phyloP scores from a whole-genome alignment of 2,329 filamentous ascomycete species.

The Triangularia setosa region DNA sequence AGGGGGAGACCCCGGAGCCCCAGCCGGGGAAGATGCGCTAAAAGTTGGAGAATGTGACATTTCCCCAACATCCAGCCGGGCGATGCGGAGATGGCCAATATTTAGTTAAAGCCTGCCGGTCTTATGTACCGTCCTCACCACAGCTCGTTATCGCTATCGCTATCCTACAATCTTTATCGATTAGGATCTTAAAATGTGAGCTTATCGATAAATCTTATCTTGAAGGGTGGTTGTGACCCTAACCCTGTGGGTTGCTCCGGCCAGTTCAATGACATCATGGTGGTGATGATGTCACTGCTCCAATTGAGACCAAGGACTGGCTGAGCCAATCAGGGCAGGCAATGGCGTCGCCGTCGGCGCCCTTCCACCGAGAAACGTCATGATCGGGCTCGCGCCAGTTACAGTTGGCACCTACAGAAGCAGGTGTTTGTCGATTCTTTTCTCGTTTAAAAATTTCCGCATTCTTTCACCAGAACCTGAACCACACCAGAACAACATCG shows the following conservation, averaged over 20 bases:
- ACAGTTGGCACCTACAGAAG: neutral
- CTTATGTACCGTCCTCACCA: neutral
- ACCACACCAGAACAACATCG: neutral
- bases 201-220: neutral
- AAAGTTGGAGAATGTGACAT: constrained; percentile 1
- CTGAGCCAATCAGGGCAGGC: neutral
- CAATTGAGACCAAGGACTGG: neutral
- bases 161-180: neutral
- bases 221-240: too few relatives aligned
- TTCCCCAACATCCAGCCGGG: neutral
- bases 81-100: neutral
- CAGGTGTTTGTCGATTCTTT: neutral
- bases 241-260: neutral
- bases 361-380: constrained; percentile 1
- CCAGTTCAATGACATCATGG: neutral
- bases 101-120: neutral
- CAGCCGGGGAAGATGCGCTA: neutral
- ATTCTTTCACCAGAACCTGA: neutral
- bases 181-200: neutral
- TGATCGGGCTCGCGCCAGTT: neutral
- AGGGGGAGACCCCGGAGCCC: neutral
- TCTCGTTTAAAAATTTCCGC: neutral
- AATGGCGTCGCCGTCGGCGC: neutral
- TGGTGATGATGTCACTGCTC: neutral
- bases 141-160: neutral